phyloP scores from a whole-genome alignment of 495 filamentous ascomycete genomes.

The Thozetella sp. region DNA sequence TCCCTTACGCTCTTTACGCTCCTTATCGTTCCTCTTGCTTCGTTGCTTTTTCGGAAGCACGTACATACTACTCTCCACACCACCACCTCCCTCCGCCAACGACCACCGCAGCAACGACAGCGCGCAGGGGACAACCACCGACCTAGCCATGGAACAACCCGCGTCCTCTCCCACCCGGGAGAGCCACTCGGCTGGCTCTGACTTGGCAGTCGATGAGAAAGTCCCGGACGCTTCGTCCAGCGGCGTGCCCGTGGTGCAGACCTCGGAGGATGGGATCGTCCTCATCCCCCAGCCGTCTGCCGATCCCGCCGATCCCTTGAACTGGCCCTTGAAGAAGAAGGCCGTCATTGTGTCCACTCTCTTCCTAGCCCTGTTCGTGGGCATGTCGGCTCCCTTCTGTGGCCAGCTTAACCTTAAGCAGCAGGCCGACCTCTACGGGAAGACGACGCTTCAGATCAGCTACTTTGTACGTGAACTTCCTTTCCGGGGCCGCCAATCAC shows the following conservation, averaged over 20 bases:
- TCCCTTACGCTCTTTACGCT: too few species aligned
- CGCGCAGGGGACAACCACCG: too few species aligned
- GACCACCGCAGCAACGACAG: too few species aligned
- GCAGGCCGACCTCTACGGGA: slow-evolving; percentile 31
- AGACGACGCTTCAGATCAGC: slow-evolving; percentile 27
- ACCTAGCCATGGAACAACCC: too few species aligned
- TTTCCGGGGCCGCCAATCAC: neutral
- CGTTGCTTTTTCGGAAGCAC: too few species aligned
- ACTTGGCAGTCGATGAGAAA: neutral
- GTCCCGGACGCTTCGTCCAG: neutral
- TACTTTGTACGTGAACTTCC: slow-evolving; percentile 29
- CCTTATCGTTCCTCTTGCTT: too few species aligned
- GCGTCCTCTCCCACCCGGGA: neutral
- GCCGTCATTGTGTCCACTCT: slow-evolving; percentile 44
- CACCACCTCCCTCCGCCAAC: too few species aligned
- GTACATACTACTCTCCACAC: too few species aligned
- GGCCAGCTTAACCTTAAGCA: slow-evolving; percentile 25
- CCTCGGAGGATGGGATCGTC: slow-evolving; percentile 26
- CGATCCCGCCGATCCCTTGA: slow-evolving; percentile 35
- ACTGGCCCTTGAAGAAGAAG: slow-evolving; percentile 41
- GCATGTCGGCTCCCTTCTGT: slow-evolving; percentile 60
- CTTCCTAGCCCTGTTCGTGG: slow-evolving; percentile 53
- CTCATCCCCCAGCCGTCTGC: slow-evolving; percentile 45
- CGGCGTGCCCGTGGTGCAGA: neutral
- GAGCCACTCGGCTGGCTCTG: neutral